Percentiles rank a stretch among this genome's conserved stretches.
These are phyloP conservation scores for Elymus sibiricus DNA, from an alignment of 176 grass and related monocot genomes.

Conservation along the genomic window DNA sequence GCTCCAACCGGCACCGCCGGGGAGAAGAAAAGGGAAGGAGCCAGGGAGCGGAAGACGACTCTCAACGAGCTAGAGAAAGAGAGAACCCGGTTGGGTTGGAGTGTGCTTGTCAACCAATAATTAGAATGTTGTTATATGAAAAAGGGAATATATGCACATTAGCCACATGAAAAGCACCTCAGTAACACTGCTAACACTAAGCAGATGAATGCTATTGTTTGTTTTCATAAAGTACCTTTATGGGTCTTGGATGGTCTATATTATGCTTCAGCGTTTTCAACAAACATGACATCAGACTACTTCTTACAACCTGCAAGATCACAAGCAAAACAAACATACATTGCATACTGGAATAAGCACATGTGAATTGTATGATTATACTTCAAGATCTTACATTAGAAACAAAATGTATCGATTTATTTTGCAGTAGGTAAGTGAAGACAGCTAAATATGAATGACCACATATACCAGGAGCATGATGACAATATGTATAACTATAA, in stretches of 20 bases:
- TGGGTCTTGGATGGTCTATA: conserved; percentile 90
- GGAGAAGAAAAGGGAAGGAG: too few relatives aligned
- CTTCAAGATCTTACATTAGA: background rate
- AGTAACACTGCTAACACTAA: background rate
- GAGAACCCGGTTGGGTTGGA: too few relatives aligned
- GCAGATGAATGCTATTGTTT: background rate
- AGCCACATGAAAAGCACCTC: background rate
- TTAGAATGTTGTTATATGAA: background rate
- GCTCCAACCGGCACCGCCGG: too few relatives aligned
- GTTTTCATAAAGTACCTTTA: conserved; percentile 63
- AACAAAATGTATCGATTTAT: background rate
- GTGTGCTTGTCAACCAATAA: background rate
- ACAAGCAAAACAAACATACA: conserved; percentile 20
- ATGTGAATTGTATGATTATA: background rate
- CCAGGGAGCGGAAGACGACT: too few relatives aligned
- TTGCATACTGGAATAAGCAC: background rate
- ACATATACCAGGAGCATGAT: background rate
- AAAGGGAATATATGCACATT: background rate
- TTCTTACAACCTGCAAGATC: conserved; percentile 78
- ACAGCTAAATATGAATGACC: background rate
- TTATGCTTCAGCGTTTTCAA: conserved; percentile 98
- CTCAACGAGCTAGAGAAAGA: background rate
- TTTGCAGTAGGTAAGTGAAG: background rate
- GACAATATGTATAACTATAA: background rate
- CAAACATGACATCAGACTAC: conserved; percentile 86